phyloP scores from a whole-genome alignment of 164 flowering plant species.

The Dillenia turbinata region DNA sequence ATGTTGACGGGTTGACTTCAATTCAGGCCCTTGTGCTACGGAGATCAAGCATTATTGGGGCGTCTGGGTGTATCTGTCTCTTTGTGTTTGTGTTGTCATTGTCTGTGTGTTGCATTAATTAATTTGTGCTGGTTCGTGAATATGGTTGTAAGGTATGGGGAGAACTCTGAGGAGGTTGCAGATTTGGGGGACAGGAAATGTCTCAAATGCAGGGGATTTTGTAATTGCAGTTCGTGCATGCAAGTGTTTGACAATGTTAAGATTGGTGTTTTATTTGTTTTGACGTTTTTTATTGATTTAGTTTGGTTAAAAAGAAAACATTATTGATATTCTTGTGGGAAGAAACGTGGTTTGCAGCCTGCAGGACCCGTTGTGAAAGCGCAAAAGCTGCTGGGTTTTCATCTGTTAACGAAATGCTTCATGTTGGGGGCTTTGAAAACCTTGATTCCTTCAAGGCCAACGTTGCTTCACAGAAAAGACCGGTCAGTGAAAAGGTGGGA shows the following conservation, averaged over 20 bases:
- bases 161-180: slow-evolving; percentile 61
- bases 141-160: slow-evolving; percentile 56
- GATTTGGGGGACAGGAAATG: slow-evolving; percentile 55
- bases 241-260: slow-evolving; percentile 18
- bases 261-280: not conserved
- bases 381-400: slow-evolving; percentile 79
- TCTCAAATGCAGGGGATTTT: slow-evolving; percentile 81
- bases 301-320: not conserved
- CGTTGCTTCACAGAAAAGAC: slow-evolving; percentile 19
- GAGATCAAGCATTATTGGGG: not conserved
- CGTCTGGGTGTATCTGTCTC: not conserved
- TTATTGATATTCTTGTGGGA: slow-evolving; percentile 38
- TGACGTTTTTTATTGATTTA: not conserved
- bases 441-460: not conserved
- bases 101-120: not conserved
- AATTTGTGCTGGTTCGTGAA: too few relatives aligned
- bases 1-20: too few relatives aligned
- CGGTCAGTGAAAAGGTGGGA: slow-evolving; percentile 20
- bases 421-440: slow-evolving; percentile 26
- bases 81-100: slow-evolving; percentile 2
- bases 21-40: not conserved
- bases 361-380: slow-evolving; percentile 59
- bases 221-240: slow-evolving; percentile 94
- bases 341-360: slow-evolving; percentile 66
- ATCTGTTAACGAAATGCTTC: slow-evolving; percentile 70